A percentile compares a stretch with the other conserved stretches of the same genome.
Conservation (phyloP, 2,329 filamentous ascomycete species). For the Tolypocladium album region DNA sequence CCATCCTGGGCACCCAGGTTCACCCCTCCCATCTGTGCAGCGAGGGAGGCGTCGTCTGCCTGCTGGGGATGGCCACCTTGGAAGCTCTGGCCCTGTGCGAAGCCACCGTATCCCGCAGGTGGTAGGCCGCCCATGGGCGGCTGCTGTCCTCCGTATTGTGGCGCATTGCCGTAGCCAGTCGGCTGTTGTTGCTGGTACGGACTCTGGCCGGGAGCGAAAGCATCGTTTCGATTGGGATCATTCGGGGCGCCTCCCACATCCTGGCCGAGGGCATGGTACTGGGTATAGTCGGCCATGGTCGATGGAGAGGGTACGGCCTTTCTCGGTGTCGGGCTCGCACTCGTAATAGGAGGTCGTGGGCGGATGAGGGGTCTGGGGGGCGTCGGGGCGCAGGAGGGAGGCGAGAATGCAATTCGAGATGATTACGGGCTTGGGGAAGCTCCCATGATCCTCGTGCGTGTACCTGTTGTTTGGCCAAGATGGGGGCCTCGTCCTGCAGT, state of each 20-base stretch:
- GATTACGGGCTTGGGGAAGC: slow-evolving; percentile 4
- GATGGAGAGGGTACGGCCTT: not conserved
- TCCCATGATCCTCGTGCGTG: slow-evolving; percentile 7
- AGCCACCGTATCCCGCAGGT: slow-evolving; percentile 12
- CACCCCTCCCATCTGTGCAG: slow-evolving; percentile 70
- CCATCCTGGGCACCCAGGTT: slow-evolving; percentile 40
- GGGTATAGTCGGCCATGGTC: slow-evolving; percentile 43
- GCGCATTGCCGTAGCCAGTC: slow-evolving; percentile 14
- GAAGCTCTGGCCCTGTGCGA: slow-evolving; percentile 18
- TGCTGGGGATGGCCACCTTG: slow-evolving; percentile 18
- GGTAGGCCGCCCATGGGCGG: not conserved
- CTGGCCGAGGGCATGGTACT: slow-evolving; percentile 47
- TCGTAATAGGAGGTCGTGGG: not conserved
- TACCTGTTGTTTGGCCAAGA: not conserved
- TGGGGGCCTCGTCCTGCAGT: not conserved
- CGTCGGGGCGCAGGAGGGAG: not conserved
- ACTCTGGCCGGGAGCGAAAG: slow-evolving; percentile 40
- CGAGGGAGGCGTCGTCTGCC: slow-evolving; percentile 39
- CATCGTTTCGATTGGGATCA: slow-evolving; percentile 38
- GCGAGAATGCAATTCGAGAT: not conserved
- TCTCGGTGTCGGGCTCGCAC: not conserved
- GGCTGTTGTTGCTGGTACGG: slow-evolving; percentile 37
- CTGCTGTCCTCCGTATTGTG: slow-evolving; percentile 2
- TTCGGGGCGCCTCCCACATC: slow-evolving; percentile 43
- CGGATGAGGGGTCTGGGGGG: not conserved